These are phyloP conservation scores for Daldinia grandis DNA, from an alignment of 495 filamentous ascomycete species.

Conservation along the genomic window DNA sequence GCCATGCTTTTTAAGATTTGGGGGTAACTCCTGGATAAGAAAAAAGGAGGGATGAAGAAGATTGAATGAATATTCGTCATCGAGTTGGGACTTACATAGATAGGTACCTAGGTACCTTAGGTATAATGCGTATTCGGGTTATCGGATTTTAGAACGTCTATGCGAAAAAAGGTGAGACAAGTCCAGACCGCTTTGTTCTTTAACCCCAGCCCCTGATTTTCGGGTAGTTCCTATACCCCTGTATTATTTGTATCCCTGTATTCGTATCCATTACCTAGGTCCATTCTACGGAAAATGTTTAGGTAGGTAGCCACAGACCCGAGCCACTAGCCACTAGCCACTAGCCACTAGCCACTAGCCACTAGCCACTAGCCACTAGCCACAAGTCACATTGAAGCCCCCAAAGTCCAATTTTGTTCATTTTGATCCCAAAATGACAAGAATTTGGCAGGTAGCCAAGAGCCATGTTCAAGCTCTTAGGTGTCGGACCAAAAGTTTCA, in stretches of 20 bases:
- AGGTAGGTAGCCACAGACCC: no score
- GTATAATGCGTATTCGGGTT: neutral
- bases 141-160: neutral
- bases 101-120: no score
- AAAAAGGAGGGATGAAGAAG: neutral
- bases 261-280: neutral
- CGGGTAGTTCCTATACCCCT: neutral
- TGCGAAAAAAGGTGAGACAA: neutral
- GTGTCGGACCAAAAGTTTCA: slow-evolving; percentile 5
- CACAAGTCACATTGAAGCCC: neutral
- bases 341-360: neutral
- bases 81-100: neutral
- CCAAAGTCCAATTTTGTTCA: neutral
- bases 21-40: neutral
- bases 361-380: neutral
- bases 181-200: neutral
- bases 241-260: neutral
- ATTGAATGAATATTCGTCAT: neutral
- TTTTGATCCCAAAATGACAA: neutral
- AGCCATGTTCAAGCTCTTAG: neutral
- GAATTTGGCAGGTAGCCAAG: neutral
- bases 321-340: neutral
- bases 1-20: neutral
- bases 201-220: neutral
- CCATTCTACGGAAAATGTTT: neutral